Evolutionary conservation across 768 basidiomycete species (phyloP), one percentile per base, ranked within the genome.

Genomic region (Hericium rajendrae): DNA sequence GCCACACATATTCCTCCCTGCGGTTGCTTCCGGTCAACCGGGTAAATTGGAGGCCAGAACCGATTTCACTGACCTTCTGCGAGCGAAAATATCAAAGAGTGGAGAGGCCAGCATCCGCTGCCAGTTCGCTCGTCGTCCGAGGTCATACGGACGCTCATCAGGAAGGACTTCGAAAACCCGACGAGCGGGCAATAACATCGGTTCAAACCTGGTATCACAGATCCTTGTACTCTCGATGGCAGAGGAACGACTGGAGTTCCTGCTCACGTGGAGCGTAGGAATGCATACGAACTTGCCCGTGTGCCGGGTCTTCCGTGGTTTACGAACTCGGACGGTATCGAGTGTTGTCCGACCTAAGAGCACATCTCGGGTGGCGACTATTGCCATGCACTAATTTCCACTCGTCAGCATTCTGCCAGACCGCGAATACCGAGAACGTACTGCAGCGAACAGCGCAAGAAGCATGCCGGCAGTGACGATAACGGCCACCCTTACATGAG

Each of bases 61-160:
- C 8, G 32, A 32, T 32, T 32, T 32, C 32, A 32, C 32, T 32
- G 32, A 32, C 32, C 32, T 32, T 32, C 32, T 32, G 32, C 32
- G 32, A 6, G 8, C 6, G 32, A 32, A 32, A 32, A 18, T 20
- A 12, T 55, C 55, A 8, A 63, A 62, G 1, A 61, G 38, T 5
- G 57, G 60, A 38, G 53, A 53, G 13, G 28, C 52, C 26, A 55
- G 38, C n/a, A 59, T 24, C 40, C 46, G 51, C 32, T 54, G 57
- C 62, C 57, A 64, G 48, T 65, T 65, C 50, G 59, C 57, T 16
- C 58, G 57, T 55, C 60, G 62, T 9, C 59, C 63, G 10, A 59
- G 58, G 51, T 65, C 64, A 32, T 65, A 65, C 32, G 65, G 15
- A 15, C 54, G 54, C 32, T 56, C 64, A 6, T 28, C 38, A 6